Conservation (phyloP, 106 monocot genomes). For the Posidonia australis region DNA sequence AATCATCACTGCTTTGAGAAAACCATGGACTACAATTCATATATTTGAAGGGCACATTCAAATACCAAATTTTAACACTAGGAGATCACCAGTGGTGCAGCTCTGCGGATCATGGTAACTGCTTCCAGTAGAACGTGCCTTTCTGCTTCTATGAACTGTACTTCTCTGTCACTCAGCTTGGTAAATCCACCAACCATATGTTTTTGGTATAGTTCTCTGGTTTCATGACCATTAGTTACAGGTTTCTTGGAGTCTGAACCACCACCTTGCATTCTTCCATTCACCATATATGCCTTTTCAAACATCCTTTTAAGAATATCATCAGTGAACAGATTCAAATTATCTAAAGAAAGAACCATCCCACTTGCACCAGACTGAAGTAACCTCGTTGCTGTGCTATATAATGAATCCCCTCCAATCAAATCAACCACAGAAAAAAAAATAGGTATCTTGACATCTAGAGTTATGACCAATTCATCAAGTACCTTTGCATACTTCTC, state of each 20-base stretch:
- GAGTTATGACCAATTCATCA: slow-evolving; percentile 13
- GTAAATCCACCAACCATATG: slow-evolving; percentile 63
- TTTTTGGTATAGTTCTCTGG: slow-evolving; percentile 9
- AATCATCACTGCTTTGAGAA: slow-evolving; percentile 15
- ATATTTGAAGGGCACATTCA: slow-evolving; percentile 48
- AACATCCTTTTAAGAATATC: slow-evolving; percentile 39
- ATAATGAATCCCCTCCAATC: slow-evolving; percentile 20
- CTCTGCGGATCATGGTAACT: slow-evolving; percentile 51
- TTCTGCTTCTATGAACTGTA: slow-evolving; percentile 67
- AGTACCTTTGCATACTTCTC: slow-evolving; percentile 19
- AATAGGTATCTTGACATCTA: slow-evolving; percentile 62
- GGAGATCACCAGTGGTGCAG: slow-evolving; percentile 99
- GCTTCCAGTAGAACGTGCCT: slow-evolving; percentile 56
- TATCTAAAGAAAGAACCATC: slow-evolving; percentile 56
- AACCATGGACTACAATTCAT: slow-evolving; percentile 19
- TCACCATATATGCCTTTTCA: slow-evolving; percentile 6
- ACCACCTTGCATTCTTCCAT: slow-evolving; percentile 18
- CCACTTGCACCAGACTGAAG: slow-evolving; percentile 65
- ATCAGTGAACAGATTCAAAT: slow-evolving; percentile 35
- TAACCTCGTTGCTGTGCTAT: slow-evolving; percentile 27
- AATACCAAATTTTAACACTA: slow-evolving; percentile 97
- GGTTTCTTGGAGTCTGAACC: slow-evolving; percentile 15
- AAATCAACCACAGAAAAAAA: slow-evolving; percentile 44
- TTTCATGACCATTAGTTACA: slow-evolving; percentile 9
- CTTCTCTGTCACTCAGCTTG: slow-evolving; percentile 45